These are phyloP conservation scores for Naganishia kalamii DNA, from an alignment of 768 basidiomycete species.

Conservation along the genomic window DNA sequence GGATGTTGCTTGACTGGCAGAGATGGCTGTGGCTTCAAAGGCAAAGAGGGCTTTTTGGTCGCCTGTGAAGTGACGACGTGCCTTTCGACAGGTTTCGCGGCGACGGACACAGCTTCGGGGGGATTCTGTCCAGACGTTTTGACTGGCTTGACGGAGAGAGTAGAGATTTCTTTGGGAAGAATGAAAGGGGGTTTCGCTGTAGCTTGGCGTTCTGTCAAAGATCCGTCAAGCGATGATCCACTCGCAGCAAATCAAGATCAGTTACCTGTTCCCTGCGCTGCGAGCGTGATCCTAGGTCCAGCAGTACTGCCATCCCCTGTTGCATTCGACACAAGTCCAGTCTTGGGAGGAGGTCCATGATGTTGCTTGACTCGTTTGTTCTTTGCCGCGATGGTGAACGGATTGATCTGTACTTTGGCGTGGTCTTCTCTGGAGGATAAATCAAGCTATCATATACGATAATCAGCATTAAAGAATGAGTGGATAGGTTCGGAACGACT, in stretches of 20 bases:
- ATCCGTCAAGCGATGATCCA: neutral
- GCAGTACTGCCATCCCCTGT: neutral
- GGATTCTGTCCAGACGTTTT: too few relatives aligned
- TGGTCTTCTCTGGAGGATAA: conserved; percentile 16
- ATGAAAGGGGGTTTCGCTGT: too few relatives aligned
- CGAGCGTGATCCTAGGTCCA: neutral
- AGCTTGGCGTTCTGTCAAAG: neutral
- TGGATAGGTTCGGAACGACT: too few relatives aligned
- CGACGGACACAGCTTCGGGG: too few relatives aligned
- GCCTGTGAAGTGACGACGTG: too few relatives aligned
- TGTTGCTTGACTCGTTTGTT: conserved; percentile 1
- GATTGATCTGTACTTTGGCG: conserved; percentile 14
- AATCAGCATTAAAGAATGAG: too few relatives aligned
- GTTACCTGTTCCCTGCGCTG: neutral
- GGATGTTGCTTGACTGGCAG: neutral
- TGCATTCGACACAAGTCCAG: neutral
- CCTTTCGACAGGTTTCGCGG: too few relatives aligned
- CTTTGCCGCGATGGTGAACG: conserved; percentile 19
- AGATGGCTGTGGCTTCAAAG: too few relatives aligned
- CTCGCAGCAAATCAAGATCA: neutral
- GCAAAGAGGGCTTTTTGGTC: too few relatives aligned
- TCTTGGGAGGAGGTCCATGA: neutral
- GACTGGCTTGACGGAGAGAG: too few relatives aligned
- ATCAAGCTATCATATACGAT: conserved; percentile 10
- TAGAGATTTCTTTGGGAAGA: too few relatives aligned